phyloP scores from a whole-genome alignment of 306 rosid genomes.

The Adenanthera pavonina region DNA sequence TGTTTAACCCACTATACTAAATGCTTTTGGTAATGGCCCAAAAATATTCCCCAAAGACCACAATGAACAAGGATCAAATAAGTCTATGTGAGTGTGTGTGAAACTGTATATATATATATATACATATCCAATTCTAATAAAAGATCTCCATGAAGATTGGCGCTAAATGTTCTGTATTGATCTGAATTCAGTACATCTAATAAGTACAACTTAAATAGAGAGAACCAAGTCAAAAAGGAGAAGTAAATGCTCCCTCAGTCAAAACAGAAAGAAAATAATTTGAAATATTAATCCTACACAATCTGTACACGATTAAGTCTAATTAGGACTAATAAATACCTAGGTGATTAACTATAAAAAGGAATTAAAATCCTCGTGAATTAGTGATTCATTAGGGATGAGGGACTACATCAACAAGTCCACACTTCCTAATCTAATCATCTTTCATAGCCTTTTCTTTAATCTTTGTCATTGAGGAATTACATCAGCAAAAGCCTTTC shows the following conservation, averaged over 20 bases:
- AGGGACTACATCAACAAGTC: background rate
- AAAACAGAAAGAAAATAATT: background rate
- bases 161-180: background rate
- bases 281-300: background rate
- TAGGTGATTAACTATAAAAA: background rate
- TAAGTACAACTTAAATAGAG: background rate
- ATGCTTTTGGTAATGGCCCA: background rate
- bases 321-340: background rate
- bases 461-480: background rate
- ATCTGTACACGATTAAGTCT: background rate
- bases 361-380: background rate
- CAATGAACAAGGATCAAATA: conserved; percentile 8
- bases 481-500: background rate
- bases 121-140: background rate
- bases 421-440: background rate
- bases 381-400: background rate
- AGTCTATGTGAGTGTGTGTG: background rate
- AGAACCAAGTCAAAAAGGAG: background rate
- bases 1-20: conserved; percentile 13
- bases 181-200: background rate
- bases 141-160: background rate
- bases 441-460: background rate
- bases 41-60: conserved; percentile 1
- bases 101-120: background rate
- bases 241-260: background rate